Evolutionary conservation across 2,329 filamentous ascomycete species (phyloP).

Genomic region (Alternaria sp.): DNA sequence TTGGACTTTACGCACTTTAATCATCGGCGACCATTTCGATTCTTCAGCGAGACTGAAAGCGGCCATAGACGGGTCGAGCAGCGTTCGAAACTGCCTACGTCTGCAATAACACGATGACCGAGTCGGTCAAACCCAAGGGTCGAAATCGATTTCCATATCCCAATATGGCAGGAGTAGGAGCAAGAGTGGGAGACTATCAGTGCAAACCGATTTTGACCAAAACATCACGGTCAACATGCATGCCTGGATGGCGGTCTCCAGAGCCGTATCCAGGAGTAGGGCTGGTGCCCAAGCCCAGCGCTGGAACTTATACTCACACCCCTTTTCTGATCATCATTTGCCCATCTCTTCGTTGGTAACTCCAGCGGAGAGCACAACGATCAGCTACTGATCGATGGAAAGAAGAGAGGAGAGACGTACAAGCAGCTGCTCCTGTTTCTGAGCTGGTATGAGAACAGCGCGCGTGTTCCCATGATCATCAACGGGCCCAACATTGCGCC

Average conservation of each 20-base stretch:
- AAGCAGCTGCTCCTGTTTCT: conserved; percentile 48
- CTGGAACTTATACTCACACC: neutral
- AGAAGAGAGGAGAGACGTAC: neutral
- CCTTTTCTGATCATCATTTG: neutral
- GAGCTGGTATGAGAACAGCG: conserved; percentile 92
- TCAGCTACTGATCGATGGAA: neutral
- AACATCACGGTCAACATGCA: neutral
- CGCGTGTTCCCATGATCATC: conserved; percentile 85
- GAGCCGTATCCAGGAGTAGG: neutral
- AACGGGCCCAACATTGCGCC: conserved; percentile 78
- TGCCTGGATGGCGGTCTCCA: neutral
- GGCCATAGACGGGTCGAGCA: neutral
- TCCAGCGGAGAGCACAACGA: neutral
- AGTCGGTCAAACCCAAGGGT: neutral
- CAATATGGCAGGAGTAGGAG: neutral
- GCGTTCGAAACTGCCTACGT: neutral
- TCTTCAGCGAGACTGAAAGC: neutral
- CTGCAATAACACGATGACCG: neutral
- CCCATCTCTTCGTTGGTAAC: neutral
- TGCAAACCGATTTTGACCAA: neutral
- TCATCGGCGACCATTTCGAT: neutral
- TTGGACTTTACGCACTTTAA: neutral
- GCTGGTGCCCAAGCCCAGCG: neutral
- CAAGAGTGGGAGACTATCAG: neutral
- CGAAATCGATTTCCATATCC: neutral